phyloP scores from a whole-genome alignment of 371 early-diverging fungal genomes.

The Saksenaea oblongispora region DNA sequence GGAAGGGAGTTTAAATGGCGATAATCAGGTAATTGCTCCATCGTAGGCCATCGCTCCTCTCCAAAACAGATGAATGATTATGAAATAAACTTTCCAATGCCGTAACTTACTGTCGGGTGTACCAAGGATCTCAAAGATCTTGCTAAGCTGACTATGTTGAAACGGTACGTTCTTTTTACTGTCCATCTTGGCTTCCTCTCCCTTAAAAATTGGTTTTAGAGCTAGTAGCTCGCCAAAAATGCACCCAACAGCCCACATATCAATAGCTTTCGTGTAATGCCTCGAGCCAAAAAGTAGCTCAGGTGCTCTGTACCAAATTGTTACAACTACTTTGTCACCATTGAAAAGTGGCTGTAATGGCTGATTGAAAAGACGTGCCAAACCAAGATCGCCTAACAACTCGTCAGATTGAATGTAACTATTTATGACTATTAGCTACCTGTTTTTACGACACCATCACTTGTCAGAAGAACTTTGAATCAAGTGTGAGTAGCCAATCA shows the following conservation, averaged over 20 bases:
- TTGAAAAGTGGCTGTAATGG: slow-evolving; percentile 84
- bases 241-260: slow-evolving; percentile 96
- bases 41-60: slow-evolving; percentile 81
- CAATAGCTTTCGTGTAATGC: slow-evolving; percentile 92
- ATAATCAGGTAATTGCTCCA: slow-evolving; percentile 78
- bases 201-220: slow-evolving; percentile 90
- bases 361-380: slow-evolving; percentile 83
- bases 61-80: neutral
- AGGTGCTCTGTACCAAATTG: slow-evolving; percentile 97
- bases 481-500: neutral
- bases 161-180: slow-evolving; percentile 86
- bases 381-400: slow-evolving; percentile 78
- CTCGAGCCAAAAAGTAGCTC: slow-evolving; percentile 92
- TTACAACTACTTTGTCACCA: slow-evolving; percentile 95
- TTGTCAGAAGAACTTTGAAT: slow-evolving; percentile 70
- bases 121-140: slow-evolving; percentile 91
- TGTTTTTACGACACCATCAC: slow-evolving; percentile 87
- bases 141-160: slow-evolving; percentile 85
- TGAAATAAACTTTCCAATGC: slow-evolving; percentile 43
- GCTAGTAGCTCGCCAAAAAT: slow-evolving; percentile 93
- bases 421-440: slow-evolving; percentile 37
- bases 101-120: slow-evolving; percentile 75
- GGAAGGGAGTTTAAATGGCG: slow-evolving; percentile 54
- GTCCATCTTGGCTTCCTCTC: slow-evolving; percentile 93
- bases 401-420: neutral